Evolutionary conservation across 2,329 filamentous ascomycete genomes (phyloP), one percentile per base, ranked within the genome.

Genomic region (Monilinia fructigena): DNA sequence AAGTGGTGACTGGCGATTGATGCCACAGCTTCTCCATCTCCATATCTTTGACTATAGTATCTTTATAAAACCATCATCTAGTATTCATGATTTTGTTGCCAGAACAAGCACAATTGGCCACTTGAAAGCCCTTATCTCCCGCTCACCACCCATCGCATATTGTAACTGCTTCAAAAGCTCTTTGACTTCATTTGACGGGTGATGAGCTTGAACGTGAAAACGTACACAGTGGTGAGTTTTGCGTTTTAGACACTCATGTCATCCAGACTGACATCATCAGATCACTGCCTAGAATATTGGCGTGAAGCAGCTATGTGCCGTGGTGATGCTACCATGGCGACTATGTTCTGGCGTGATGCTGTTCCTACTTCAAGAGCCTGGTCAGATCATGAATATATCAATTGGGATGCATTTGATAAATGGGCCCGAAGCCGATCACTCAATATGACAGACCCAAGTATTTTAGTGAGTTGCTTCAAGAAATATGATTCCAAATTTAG

Each of bases 41-140:
- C 31, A 35, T 35, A 35, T 8, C 31, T 35, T 35, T 35, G 7
- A 35, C 31, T 1, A 35, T 0, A 5, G 31, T 35, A 35, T 35
- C 31, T 35, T 5, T 5, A 35, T 8, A 35, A 7, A 35, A 35
- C 31, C 6, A 35, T 35, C 31, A 35, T 35, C 31, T 35, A 35
- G 31, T 35, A 47, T 42, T n/a, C 23, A n/a, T n/a, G 20, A 40
- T 16, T 38, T 56, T 7, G 35, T 56, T 23, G 55, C 55, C 7
- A 56, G 35, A 56, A 56, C 23, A n/a, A 56, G 31, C 18, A 56
- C 55, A 40, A 56, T 38, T n/a, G 55, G 31, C 55, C 55, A 40
- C 1, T 18, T 42, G 23, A 56, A 56, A 56, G 28, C 14, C 35
- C 55, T 56, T 26, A 20, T n/a, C 28, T 56, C 31, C 16, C 23